A percentile compares a stretch with the other conserved stretches of the same genome.
Conservation (phyloP, 495 filamentous ascomycete genomes). For the Tuber umbilicatum region DNA sequence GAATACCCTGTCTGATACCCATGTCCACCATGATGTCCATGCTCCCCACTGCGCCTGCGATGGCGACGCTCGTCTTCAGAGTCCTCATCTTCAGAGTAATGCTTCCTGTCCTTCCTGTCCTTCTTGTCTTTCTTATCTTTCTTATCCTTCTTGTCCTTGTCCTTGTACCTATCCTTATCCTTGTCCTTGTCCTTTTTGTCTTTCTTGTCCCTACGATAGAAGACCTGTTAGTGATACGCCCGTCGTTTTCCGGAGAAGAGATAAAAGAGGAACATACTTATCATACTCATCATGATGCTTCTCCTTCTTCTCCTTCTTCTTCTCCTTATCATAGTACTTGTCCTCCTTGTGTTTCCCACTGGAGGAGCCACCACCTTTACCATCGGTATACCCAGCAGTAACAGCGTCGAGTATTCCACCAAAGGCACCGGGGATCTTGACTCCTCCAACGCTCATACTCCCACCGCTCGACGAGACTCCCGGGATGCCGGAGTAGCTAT, state of each 20-base stretch:
- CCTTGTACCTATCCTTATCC: not conserved
- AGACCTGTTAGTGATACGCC: not conserved
- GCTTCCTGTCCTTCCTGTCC: not conserved
- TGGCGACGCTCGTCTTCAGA: not conserved
- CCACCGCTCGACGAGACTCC: constrained; percentile 29
- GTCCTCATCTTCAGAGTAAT: not conserved
- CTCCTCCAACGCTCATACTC: constrained; percentile 31
- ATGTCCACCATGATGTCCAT: not conserved
- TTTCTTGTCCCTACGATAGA: not conserved
- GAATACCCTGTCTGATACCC: not conserved
- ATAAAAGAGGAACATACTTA: not conserved
- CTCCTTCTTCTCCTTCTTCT: constrained; percentile 7
- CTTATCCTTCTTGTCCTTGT: not conserved
- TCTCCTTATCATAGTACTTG: constrained; percentile 9
- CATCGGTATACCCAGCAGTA: constrained; percentile 19
- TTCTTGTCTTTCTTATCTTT: not conserved
- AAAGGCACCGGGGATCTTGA: constrained; percentile 35
- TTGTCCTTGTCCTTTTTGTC: constrained; percentile 1
- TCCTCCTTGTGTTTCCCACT: constrained; percentile 25
- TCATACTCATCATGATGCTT: constrained; percentile 4
- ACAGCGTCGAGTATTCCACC: constrained; percentile 32
- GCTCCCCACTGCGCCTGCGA: not conserved
- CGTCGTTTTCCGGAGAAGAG: not conserved
- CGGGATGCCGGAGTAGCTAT: constrained; percentile 27
- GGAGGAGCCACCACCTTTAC: constrained; percentile 4